Evolutionary conservation across 768 basidiomycete species (phyloP).

Genomic region (Dictyophora rubrovolvata): DNA sequence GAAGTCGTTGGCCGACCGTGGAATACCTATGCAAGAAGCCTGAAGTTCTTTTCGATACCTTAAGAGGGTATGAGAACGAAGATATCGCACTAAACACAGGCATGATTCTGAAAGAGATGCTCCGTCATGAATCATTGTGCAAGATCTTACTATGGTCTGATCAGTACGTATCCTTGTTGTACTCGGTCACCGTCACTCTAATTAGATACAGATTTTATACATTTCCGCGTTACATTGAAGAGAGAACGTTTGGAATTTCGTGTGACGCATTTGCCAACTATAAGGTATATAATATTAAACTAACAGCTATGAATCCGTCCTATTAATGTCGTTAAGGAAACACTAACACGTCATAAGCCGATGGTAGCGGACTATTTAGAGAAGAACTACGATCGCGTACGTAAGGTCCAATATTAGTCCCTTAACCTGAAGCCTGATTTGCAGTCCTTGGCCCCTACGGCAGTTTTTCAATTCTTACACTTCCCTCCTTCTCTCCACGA

Average conservation of each 20-base stretch:
- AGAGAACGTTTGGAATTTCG: constrained; percentile 95
- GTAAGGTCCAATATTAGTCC: constrained; percentile 18
- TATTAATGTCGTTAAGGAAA: constrained; percentile 40
- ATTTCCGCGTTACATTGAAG: constrained; percentile 94
- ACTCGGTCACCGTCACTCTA: not conserved
- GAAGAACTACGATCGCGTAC: constrained; percentile 89
- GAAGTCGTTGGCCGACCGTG: constrained; percentile 89
- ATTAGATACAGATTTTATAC: constrained; percentile 69
- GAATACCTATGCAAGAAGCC: constrained; percentile 77
- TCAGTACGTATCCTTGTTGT: constrained; percentile 47
- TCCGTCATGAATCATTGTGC: constrained; percentile 82
- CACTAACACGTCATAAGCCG: constrained; percentile 89
- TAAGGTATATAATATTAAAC: constrained; percentile 32
- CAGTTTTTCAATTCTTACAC: constrained; percentile 97
- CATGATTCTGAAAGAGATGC: constrained; percentile 96
- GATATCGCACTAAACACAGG: constrained; percentile 96
- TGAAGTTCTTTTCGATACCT: constrained; percentile 68
- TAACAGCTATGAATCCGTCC: not conserved
- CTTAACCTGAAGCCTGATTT: constrained; percentile 2
- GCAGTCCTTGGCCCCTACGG: not conserved
- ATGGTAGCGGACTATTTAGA: constrained; percentile 98
- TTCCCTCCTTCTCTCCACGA: constrained; percentile 81
- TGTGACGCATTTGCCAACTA: constrained; percentile 97
- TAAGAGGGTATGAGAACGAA: constrained; percentile 91
- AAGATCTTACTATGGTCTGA: constrained; percentile 89